Base-by-base conservation (phyloP, 371 early-diverging fungal genomes). In the Dinochytrium kinnereticum region DNA sequence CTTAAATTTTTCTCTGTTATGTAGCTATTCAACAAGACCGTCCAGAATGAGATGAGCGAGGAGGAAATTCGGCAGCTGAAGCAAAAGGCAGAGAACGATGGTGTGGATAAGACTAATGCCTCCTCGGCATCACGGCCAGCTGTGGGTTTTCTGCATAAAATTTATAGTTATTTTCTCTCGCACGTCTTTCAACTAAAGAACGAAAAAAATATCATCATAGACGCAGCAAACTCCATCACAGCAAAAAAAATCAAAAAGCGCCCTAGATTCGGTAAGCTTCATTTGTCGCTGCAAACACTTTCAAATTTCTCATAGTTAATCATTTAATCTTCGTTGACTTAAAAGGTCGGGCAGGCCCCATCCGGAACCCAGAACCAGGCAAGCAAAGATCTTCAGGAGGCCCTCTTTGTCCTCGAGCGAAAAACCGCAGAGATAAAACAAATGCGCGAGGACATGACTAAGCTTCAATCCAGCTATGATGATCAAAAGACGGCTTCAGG, bases 11-110 rank as follows among this genome's bases (percentile, higher is more conserved):
- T 3, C 21, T 24, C 13, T 26, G 39, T 68, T 40, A 36, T 17
- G 7, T 64, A 85, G 87, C 78, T 87, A 5, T 84, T 78, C 75
- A 82, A 84, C 76, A 80, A 80, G 64, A 74, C 80, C 0, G 66
- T 79, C 19, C 84, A 80, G 51, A 51, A 69, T 55, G 87, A 87
- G 40, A 37, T 65, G 17, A 71, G 59, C 24, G 86, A 85, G 37
- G 87, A 87, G 0, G 87, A 87, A 66, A 53, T 86, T 2, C 67
- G 80, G 24, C 73, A 66, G 51, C 68, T 84, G 13, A 82, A 81
- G 39, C 2, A 66, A 28, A 80, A 76, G 49, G 21, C 77, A 10
- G 83, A 84, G 30, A 49, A 70, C 19, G 73, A 66, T 15, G 71
- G 74, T 37, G 5, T 5, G 19, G 44, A 38, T 7, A 33, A 33